Percentiles rank a stretch among this genome's conserved stretches.
Evolutionary conservation across 495 filamentous ascomycete genomes (phyloP).

Genomic region (Friedmanniomyces endolithicus): DNA sequence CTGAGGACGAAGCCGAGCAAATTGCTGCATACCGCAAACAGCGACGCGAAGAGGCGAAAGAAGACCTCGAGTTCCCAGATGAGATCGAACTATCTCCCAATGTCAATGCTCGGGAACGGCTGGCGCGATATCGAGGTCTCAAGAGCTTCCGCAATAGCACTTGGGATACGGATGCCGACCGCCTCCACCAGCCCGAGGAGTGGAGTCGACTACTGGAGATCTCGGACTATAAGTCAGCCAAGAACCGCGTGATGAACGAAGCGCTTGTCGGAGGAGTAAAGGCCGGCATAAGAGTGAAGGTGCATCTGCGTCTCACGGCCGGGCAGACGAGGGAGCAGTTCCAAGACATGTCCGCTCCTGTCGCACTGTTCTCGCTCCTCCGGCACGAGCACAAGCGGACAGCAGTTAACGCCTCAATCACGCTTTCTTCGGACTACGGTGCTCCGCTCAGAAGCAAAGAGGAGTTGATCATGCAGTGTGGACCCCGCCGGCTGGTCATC

Average conservation of each 20-base stretch:
- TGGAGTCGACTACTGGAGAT: slow-evolving; percentile 77
- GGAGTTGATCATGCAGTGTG: slow-evolving; percentile 77
- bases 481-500: slow-evolving; percentile 70
- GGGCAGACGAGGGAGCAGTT: slow-evolving; percentile 43
- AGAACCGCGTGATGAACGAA: slow-evolving; percentile 61
- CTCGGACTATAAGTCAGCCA: slow-evolving; percentile 68
- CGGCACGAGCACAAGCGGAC: slow-evolving; percentile 91
- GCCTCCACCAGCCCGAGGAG: slow-evolving; percentile 71
- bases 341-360: slow-evolving; percentile 39
- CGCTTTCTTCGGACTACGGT: slow-evolving; percentile 57
- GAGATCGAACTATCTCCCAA: slow-evolving; percentile 90
- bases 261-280: slow-evolving; percentile 73
- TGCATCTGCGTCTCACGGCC: slow-evolving; percentile 48
- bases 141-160: slow-evolving; percentile 75
- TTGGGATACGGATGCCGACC: slow-evolving; percentile 84
- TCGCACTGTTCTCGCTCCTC: slow-evolving; percentile 68
- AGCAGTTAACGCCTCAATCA: slow-evolving; percentile 74
- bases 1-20: slow-evolving; percentile 70
- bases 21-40: slow-evolving; percentile 65
- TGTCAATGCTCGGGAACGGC: slow-evolving; percentile 69
- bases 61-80: slow-evolving; percentile 91
- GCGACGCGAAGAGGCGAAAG: slow-evolving; percentile 64
- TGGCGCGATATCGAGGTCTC: slow-evolving; percentile 74
- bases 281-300: slow-evolving; percentile 65
- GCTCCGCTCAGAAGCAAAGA: slow-evolving; percentile 76